Percentiles rank a stretch among this genome's conserved stretches.
Conservation (phyloP, 108 stramenopile genomes). For the Nitzschia palea region DNA sequence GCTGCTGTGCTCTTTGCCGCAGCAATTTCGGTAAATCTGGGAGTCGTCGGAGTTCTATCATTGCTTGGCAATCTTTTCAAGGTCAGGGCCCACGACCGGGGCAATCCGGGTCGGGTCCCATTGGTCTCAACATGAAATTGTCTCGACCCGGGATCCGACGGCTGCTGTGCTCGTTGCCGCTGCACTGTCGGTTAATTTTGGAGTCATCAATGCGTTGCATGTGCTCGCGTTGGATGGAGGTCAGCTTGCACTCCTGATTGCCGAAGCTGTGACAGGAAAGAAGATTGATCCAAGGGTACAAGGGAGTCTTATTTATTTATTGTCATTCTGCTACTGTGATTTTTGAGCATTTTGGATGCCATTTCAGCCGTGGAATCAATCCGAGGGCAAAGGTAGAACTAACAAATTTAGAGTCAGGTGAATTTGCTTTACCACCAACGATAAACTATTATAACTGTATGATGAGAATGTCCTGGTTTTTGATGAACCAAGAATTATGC, state of each 20-base stretch:
- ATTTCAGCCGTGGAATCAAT: slow-evolving; percentile 63
- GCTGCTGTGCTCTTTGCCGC: slow-evolving; percentile 76
- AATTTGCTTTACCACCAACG: too few species aligned
- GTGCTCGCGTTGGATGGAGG: slow-evolving; percentile 89
- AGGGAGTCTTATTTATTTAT: slow-evolving; percentile 62
- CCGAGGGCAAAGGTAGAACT: too few species aligned
- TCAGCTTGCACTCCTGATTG: slow-evolving; percentile 78
- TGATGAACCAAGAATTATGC: too few species aligned
- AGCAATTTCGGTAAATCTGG: slow-evolving; percentile 78
- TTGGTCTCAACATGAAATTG: slow-evolving; percentile 80
- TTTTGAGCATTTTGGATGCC: slow-evolving; percentile 57
- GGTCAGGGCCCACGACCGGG: slow-evolving; percentile 38
- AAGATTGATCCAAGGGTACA: slow-evolving; percentile 79
- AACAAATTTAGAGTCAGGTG: too few species aligned
- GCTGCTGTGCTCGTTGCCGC: slow-evolving; percentile 75
- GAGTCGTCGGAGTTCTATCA: slow-evolving; percentile 70
- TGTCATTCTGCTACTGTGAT: slow-evolving; percentile 59
- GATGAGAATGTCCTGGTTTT: too few species aligned
- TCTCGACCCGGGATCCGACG: slow-evolving; percentile 51
- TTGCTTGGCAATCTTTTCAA: slow-evolving; percentile 24
- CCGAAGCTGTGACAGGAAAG: slow-evolving; percentile 66
- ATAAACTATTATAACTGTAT: too few species aligned
- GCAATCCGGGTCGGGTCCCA: slow-evolving; percentile 68
- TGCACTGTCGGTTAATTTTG: slow-evolving; percentile 78
- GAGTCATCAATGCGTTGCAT: slow-evolving; percentile 83